These are phyloP conservation scores for Apophysomyces trapeziformis DNA, from an alignment of 371 early-diverging fungal genomes.

Conservation along the genomic window DNA sequence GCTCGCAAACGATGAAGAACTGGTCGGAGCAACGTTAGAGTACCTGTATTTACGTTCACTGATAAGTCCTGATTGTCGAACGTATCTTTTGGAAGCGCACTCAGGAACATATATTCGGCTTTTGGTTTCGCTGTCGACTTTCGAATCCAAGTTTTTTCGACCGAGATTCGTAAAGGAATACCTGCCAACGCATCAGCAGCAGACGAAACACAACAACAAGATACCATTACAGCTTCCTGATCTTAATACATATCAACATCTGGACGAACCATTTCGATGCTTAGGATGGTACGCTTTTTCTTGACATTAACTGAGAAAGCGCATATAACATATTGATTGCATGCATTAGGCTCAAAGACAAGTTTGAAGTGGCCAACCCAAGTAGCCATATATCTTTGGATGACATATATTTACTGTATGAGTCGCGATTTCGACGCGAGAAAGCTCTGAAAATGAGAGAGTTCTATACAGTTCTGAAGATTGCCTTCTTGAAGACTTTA, in stretches of 20 bases:
- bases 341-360: slow-evolving; percentile 36
- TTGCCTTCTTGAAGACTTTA: slow-evolving; percentile 34
- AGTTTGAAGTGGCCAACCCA: slow-evolving; percentile 29
- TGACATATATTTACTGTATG: slow-evolving; percentile 37
- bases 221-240: slow-evolving; percentile 29
- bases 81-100: neutral
- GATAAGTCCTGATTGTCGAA: neutral
- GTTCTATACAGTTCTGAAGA: slow-evolving; percentile 40
- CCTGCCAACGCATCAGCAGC: neutral
- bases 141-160: slow-evolving; percentile 37
- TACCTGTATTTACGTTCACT: slow-evolving; percentile 61
- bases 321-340: neutral
- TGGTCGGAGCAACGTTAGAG: slow-evolving; percentile 64
- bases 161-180: slow-evolving; percentile 27
- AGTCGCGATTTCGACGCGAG: slow-evolving; percentile 35
- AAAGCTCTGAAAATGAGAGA: slow-evolving; percentile 36
- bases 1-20: slow-evolving; percentile 61
- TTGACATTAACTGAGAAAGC: neutral
- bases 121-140: neutral
- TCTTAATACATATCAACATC: slow-evolving; percentile 26
- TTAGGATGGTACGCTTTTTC: slow-evolving; percentile 33
- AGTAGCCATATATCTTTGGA: slow-evolving; percentile 24
- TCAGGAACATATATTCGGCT: slow-evolving; percentile 5
- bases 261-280: slow-evolving; percentile 46
- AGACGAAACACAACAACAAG: slow-evolving; percentile 18